Conservation (phyloP, 2,329 filamentous ascomycete species). For the Alternaria brassicicola region DNA sequence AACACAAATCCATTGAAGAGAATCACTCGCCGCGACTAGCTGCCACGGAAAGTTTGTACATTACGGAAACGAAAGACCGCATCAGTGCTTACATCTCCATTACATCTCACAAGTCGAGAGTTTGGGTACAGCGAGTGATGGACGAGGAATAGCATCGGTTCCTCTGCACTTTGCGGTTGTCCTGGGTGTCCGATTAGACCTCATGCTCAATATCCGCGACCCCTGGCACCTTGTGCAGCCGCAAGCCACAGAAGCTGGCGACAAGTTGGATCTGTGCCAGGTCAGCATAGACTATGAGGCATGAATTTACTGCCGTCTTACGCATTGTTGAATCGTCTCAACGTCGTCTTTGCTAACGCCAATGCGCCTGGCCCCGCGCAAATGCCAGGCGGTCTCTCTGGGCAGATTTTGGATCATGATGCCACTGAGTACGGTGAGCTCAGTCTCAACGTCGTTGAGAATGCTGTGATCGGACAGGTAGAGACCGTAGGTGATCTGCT, state of each 20-base stretch:
- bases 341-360: slow-evolving; percentile 56
- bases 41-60: too few relatives aligned
- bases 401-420: slow-evolving; percentile 65
- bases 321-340: slow-evolving; percentile 51
- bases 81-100: too few relatives aligned
- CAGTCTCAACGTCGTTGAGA: slow-evolving; percentile 61
- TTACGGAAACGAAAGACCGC: too few relatives aligned
- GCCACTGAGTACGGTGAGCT: slow-evolving; percentile 60
- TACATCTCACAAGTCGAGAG: too few relatives aligned
- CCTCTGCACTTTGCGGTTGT: background rate
- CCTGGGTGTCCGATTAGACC: slow-evolving; percentile 19
- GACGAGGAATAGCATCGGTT: background rate
- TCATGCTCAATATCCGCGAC: slow-evolving; percentile 45
- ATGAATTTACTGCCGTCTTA: slow-evolving; percentile 20
- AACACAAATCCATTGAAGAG: too few relatives aligned
- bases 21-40: too few relatives aligned
- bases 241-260: slow-evolving; percentile 35
- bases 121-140: background rate
- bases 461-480: slow-evolving; percentile 64
- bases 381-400: slow-evolving; percentile 62
- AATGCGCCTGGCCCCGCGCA: slow-evolving; percentile 57
- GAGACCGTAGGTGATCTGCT: slow-evolving; percentile 64
- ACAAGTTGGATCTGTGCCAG: slow-evolving; percentile 37
- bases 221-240: slow-evolving; percentile 37
- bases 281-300: slow-evolving; percentile 9